phyloP scores from a whole-genome alignment of 2,329 filamentous ascomycete species.

The Myriosclerotinia curreyana region DNA sequence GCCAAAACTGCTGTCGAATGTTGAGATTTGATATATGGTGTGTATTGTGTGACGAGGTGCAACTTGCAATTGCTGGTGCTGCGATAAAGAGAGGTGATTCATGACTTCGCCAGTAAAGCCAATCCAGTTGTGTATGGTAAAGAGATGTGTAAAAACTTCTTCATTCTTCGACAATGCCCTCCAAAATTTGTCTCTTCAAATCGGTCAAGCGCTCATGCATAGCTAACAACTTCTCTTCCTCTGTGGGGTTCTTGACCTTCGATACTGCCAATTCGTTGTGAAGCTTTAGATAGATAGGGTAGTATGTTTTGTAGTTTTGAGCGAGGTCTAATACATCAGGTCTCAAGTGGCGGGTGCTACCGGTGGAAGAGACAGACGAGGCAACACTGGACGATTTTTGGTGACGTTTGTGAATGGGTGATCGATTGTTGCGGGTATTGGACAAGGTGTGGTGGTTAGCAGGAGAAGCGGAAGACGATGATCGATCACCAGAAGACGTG shows the following conservation, averaged over 20 bases:
- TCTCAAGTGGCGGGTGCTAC: slow-evolving; percentile 41
- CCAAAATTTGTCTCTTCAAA: slow-evolving; percentile 57
- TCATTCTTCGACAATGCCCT: slow-evolving; percentile 29
- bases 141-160: neutral
- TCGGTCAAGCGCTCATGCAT: slow-evolving; percentile 53
- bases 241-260: slow-evolving; percentile 49
- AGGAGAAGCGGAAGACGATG: slow-evolving; percentile 35
- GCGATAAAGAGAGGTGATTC: neutral
- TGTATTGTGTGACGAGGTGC: neutral
- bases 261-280: slow-evolving; percentile 51
- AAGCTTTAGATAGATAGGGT: slow-evolving; percentile 55
- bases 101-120: neutral
- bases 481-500: slow-evolving; percentile 33
- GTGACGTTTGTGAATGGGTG: slow-evolving; percentile 37
- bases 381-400: slow-evolving; percentile 38
- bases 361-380: slow-evolving; percentile 34
- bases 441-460: slow-evolving; percentile 20
- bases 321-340: slow-evolving; percentile 53
- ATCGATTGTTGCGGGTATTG: slow-evolving; percentile 30
- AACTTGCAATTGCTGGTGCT: neutral
- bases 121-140: neutral
- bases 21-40: neutral
- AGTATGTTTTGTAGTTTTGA: slow-evolving; percentile 53
- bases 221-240: slow-evolving; percentile 50
- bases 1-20: neutral